A percentile compares a stretch with the other conserved stretches of the same genome.
Evolutionary conservation across 139 green algal species (phyloP).

Genomic region (Picochlorum sp.): DNA sequence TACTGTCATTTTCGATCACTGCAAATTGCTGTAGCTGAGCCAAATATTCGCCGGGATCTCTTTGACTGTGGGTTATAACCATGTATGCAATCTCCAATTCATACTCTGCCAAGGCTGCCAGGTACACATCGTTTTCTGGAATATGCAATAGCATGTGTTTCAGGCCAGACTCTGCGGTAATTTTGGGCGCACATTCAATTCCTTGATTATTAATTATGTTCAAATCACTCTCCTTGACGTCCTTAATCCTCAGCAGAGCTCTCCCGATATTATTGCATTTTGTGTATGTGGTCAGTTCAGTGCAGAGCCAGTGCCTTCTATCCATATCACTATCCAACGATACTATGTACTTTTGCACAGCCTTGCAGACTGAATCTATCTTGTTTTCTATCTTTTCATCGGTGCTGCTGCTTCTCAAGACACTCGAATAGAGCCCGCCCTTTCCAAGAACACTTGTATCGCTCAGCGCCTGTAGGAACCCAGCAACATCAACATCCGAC

Average conservation of each 20-base stretch:
- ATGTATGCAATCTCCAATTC: conserved; percentile 88
- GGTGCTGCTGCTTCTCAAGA: conserved; percentile 1
- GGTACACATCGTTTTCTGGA: conserved; percentile 70
- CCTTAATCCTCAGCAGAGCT: conserved; percentile 58
- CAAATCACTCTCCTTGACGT: conserved; percentile 52
- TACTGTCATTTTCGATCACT: conserved; percentile 5
- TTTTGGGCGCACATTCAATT: neutral
- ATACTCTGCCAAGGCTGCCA: conserved; percentile 79
- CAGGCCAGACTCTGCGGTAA: conserved; percentile 59
- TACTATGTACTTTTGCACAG: neutral
- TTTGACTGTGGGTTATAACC: conserved; percentile 69
- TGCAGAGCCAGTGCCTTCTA: conserved; percentile 32
- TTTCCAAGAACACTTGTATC: conserved; percentile 13
- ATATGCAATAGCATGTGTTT: conserved; percentile 76
- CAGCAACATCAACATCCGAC: conserved; percentile 53
- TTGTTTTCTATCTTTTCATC: neutral
- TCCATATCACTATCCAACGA: neutral
- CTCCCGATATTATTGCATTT: conserved; percentile 47
- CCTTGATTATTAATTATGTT: neutral
- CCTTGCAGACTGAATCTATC: neutral
- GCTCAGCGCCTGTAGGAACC: conserved; percentile 66
- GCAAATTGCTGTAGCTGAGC: conserved; percentile 64
- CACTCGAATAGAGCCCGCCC: conserved; percentile 57
- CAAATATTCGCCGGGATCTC: conserved; percentile 87
- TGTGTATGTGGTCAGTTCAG: conserved; percentile 47